These are phyloP conservation scores for Dothiorella sarmentorum DNA, from an alignment of 2,329 filamentous ascomycete species.

Conservation along the genomic window DNA sequence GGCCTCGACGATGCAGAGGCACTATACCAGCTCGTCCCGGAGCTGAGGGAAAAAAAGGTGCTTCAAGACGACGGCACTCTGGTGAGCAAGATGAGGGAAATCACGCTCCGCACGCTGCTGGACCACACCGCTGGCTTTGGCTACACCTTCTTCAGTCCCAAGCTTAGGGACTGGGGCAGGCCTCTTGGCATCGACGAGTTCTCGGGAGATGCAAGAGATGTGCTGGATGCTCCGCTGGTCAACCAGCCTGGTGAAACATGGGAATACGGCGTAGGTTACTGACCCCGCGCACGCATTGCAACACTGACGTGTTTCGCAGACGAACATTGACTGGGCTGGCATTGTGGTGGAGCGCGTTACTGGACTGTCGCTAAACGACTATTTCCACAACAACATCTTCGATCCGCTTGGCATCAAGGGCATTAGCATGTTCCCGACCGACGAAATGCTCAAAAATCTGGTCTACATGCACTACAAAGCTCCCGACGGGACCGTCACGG, in stretches of 20 bases:
- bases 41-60: conserved; percentile 42
- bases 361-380: conserved; percentile 42
- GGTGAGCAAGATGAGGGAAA: conserved; percentile 39
- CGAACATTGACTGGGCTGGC: conserved; percentile 50
- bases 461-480: conserved; percentile 56
- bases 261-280: conserved; percentile 51
- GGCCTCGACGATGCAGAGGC: conserved; percentile 33
- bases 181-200: conserved; percentile 58
- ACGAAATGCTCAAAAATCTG: conserved; percentile 53
- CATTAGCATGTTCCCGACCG: conserved; percentile 56
- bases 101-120: conserved; percentile 51
- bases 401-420: conserved; percentile 46
- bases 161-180: conserved; percentile 40
- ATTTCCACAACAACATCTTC: conserved; percentile 47
- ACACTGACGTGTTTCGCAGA: conserved; percentile 38
- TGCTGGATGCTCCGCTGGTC: conserved; percentile 52
- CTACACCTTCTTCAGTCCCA: conserved; percentile 47
- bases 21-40: conserved; percentile 32
- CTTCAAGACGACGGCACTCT: conserved; percentile 34
- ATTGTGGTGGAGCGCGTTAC: conserved; percentile 46
- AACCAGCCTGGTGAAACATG: conserved; percentile 62
- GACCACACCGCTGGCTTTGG: conserved; percentile 50
- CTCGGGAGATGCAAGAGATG: conserved; percentile 50
- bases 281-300: no score
- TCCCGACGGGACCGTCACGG: conserved; percentile 36